Percentiles rank a stretch among this genome's conserved stretches.
These are phyloP conservation scores for Paramecium tetraurelia DNA, from an alignment of 73 alveolate species.

Conservation along the genomic window DNA sequence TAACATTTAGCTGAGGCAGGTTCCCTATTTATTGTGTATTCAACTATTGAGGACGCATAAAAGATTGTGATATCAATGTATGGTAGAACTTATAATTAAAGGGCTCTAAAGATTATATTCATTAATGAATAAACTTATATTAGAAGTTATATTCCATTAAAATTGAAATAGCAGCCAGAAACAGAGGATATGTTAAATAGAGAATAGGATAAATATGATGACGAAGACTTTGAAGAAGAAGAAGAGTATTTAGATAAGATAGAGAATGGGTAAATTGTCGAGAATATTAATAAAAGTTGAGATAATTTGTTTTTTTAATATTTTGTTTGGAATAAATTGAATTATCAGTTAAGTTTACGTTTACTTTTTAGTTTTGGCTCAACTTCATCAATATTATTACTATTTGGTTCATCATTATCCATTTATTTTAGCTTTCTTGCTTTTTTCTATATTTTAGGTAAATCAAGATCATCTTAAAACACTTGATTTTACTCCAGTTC, in stretches of 20 bases:
- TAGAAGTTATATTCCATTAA: neutral
- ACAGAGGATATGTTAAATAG: neutral
- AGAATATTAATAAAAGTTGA: neutral
- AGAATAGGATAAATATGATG: neutral
- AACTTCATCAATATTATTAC: neutral
- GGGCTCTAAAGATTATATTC: constrained; percentile 54
- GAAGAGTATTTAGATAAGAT: neutral
- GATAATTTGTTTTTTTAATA: neutral
- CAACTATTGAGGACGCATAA: constrained; percentile 48
- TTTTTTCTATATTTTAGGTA: neutral
- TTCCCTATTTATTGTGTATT: neutral
- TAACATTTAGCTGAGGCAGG: constrained; percentile 59
- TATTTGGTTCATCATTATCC: neutral
- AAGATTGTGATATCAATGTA: constrained; percentile 29
- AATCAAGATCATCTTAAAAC: neutral
- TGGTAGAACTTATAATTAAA: constrained; percentile 52
- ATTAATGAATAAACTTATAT: constrained; percentile 26
- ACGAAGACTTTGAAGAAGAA: neutral
- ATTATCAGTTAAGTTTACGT: constrained; percentile 16
- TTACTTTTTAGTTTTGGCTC: neutral
- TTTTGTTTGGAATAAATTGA: neutral
- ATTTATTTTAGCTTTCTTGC: neutral
- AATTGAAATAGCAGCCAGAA: neutral
- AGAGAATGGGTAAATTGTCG: neutral
- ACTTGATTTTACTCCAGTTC: neutral